phyloP scores from a whole-genome alignment of 352 stramenopile genomes.

The Globisporangium paddicum region DNA sequence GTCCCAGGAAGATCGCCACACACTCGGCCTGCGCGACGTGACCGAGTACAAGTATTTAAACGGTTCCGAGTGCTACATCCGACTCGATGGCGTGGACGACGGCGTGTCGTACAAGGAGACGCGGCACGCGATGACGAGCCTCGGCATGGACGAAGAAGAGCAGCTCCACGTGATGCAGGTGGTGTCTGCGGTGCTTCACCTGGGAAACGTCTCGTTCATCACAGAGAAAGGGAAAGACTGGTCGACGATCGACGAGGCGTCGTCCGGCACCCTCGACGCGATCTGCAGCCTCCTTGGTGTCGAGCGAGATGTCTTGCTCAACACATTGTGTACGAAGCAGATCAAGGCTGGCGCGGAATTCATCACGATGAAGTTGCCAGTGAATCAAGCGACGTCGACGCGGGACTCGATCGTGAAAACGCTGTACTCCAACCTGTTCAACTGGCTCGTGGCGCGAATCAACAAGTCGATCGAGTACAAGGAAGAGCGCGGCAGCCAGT shows the following conservation, averaged over 20 bases:
- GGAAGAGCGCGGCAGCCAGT: conserved; percentile 57
- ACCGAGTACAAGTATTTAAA: conserved; percentile 83
- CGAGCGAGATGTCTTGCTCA: conserved; percentile 45
- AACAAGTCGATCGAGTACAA: conserved; percentile 90
- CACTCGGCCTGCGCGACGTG: conserved; percentile 42
- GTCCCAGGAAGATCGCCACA: conserved; percentile 41
- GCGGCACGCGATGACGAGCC: conserved; percentile 68
- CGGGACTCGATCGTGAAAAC: conserved; percentile 86
- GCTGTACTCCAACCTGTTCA: conserved; percentile 87
- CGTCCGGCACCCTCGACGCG: conserved; percentile 53
- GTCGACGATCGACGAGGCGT: conserved; percentile 36
- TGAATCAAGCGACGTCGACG: conserved; percentile 65
- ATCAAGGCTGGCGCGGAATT: conserved; percentile 76
- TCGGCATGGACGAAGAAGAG: conserved; percentile 77
- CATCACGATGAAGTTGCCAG: conserved; percentile 62
- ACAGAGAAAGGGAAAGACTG: conserved; percentile 66
- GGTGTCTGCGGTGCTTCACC: conserved; percentile 79
- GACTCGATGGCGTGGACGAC: conserved; percentile 79
- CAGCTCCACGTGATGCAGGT: conserved; percentile 79
- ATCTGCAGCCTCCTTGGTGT: conserved; percentile 81
- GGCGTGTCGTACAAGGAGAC: conserved; percentile 71
- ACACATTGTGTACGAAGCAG: conserved; percentile 68
- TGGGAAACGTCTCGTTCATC: conserved; percentile 84
- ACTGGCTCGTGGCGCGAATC: conserved; percentile 94
- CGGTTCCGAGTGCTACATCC: conserved; percentile 65